Percentiles rank a stretch among this genome's conserved stretches.
Evolutionary conservation across 495 filamentous ascomycete species (phyloP).

Genomic region (Penicillium diatomitis): DNA sequence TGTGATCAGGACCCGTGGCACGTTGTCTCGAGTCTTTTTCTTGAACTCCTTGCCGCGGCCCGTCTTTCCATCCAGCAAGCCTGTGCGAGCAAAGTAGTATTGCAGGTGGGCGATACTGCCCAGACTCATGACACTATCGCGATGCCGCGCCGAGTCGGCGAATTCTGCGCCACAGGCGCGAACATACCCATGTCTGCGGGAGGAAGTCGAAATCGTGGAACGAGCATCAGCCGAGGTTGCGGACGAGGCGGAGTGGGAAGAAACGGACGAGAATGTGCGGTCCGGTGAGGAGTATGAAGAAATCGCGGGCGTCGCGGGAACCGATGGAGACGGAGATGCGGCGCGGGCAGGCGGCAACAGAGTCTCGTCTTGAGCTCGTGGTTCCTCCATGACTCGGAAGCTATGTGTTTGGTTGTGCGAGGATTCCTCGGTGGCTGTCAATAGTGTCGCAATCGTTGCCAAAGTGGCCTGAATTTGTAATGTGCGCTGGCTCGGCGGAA

Average conservation of each 20-base stretch:
- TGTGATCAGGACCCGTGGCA: constrained; percentile 33
- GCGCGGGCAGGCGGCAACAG: constrained; percentile 22
- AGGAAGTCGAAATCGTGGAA: constrained; percentile 46
- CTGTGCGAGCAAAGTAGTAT: constrained; percentile 95
- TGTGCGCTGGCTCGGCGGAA: background rate
- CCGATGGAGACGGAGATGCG: constrained; percentile 52
- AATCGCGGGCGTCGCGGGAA: constrained; percentile 54
- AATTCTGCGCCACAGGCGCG: constrained; percentile 87
- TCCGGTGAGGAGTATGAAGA: constrained; percentile 54
- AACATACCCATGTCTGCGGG: constrained; percentile 72
- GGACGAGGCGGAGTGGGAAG: constrained; percentile 60
- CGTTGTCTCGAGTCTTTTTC: constrained; percentile 37
- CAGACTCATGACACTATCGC: constrained; percentile 90
- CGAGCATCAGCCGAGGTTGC: constrained; percentile 44
- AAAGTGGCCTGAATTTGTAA: background rate
- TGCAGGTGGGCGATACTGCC: constrained; percentile 96
- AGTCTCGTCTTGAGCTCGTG: constrained; percentile 19
- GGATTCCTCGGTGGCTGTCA: background rate
- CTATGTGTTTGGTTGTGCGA: background rate
- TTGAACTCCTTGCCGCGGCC: constrained; percentile 70
- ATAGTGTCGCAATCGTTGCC: background rate
- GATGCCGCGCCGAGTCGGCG: constrained; percentile 74
- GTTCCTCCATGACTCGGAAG: constrained; percentile 24
- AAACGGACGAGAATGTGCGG: constrained; percentile 68
- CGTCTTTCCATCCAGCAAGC: constrained; percentile 86